Evolutionary conservation across 2,329 filamentous ascomycete species (phyloP).

Genomic region (Scedosporium apiospermum): DNA sequence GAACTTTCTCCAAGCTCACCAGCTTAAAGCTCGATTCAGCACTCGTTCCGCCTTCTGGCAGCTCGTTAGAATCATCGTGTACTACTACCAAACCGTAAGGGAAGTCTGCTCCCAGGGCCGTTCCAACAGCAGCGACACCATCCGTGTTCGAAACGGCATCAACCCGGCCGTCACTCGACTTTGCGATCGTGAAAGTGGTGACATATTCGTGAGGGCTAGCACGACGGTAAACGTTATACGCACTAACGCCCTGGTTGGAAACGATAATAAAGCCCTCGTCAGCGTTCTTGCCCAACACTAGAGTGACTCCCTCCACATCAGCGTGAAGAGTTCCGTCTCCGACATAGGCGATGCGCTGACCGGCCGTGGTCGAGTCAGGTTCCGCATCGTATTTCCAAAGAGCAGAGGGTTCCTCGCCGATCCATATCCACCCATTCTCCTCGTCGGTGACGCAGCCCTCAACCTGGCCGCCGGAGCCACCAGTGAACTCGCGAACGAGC

Average conservation of each 20-base stretch:
- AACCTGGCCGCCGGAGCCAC: conserved; percentile 40
- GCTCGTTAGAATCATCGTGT: conserved; percentile 44
- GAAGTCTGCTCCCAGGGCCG: conserved; percentile 29
- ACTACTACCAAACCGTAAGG: conserved; percentile 36
- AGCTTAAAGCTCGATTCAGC: conserved; percentile 41
- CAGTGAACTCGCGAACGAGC: conserved; percentile 40
- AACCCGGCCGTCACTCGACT: conserved; percentile 28
- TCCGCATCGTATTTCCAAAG: conserved; percentile 44
- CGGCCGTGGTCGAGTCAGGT: conserved; percentile 27
- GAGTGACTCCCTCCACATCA: conserved; percentile 44
- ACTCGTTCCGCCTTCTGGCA: conserved; percentile 33
- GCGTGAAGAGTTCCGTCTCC: conserved; percentile 37
- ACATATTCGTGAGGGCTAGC: conserved; percentile 38
- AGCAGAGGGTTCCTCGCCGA: conserved; percentile 41
- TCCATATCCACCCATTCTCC: conserved; percentile 37
- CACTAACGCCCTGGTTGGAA: conserved; percentile 42
- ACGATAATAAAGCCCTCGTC: conserved; percentile 40
- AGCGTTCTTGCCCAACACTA: conserved; percentile 33
- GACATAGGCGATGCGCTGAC: conserved; percentile 28
- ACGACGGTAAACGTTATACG: conserved; percentile 40
- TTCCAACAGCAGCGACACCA: conserved; percentile 36
- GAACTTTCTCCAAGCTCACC: conserved; percentile 28
- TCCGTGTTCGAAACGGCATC: conserved; percentile 46
- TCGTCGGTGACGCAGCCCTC: conserved; percentile 46
- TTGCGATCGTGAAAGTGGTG: conserved; percentile 35